phyloP scores from a whole-genome alignment of 495 filamentous ascomycete genomes.

The Amniculicola lignicola region DNA sequence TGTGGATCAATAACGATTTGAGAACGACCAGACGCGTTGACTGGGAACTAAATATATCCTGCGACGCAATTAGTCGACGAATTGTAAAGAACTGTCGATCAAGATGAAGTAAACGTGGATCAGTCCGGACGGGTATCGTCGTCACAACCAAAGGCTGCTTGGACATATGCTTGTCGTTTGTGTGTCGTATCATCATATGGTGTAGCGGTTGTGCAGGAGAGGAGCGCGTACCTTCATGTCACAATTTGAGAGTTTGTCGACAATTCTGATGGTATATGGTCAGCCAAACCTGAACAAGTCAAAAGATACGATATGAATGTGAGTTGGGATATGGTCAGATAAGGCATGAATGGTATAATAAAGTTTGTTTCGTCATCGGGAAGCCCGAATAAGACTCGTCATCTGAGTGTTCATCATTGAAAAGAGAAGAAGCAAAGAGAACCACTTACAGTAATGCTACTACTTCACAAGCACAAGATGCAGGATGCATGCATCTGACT shows the following conservation, averaged over 20 bases:
- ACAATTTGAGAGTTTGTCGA: too few species aligned
- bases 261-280: too few species aligned
- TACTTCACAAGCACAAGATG: too few species aligned
- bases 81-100: background rate
- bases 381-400: constrained; percentile 84
- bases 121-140: constrained; percentile 56
- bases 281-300: too few species aligned
- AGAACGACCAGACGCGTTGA: too few species aligned
- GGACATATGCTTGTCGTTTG: constrained; percentile 87
- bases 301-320: too few species aligned
- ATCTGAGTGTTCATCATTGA: constrained; percentile 73
- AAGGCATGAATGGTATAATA: constrained; percentile 80
- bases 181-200: constrained; percentile 63
- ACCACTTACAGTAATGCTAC: background rate
- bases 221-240: too few species aligned
- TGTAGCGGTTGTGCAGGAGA: too few species aligned
- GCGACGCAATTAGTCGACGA: constrained; percentile 14
- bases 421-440: background rate
- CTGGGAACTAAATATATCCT: too few species aligned
- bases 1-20: too few species aligned
- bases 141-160: constrained; percentile 57
- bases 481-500: too few species aligned
- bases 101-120: constrained; percentile 2
- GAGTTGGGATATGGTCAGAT: constrained; percentile 50
- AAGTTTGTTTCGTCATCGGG: constrained; percentile 69